Percentiles rank a stretch among this genome's conserved stretches.
These are phyloP conservation scores for Naumovozyma dairenensis DNA, from an alignment of 805 yeast genomes.

Conservation along the genomic window DNA sequence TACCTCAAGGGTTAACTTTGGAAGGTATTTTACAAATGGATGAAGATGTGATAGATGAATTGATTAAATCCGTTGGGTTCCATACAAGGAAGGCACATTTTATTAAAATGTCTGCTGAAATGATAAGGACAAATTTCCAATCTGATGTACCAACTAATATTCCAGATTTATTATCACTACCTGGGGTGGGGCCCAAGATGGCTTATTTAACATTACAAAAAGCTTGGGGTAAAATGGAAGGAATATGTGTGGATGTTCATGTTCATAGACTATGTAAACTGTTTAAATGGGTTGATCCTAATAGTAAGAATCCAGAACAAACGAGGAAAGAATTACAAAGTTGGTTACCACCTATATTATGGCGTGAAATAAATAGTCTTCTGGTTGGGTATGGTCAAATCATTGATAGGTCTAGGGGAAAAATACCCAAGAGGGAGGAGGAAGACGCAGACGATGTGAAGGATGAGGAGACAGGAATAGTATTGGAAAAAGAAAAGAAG, in stretches of 20 bases:
- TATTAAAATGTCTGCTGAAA: constrained; percentile 50
- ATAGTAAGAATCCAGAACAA: constrained; percentile 57
- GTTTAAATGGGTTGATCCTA: constrained; percentile 65
- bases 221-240: constrained; percentile 68
- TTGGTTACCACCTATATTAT: constrained; percentile 64
- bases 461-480: too few relatives aligned
- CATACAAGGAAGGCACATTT: constrained; percentile 70
- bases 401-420: constrained; percentile 63
- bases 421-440: too few relatives aligned
- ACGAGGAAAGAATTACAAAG: constrained; percentile 58
- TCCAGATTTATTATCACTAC: constrained; percentile 55
- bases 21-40: constrained; percentile 42
- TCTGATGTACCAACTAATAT: constrained; percentile 69
- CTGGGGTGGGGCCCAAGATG: constrained; percentile 97
- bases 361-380: constrained; percentile 80
- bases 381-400: constrained; percentile 93
- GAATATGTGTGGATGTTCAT: constrained; percentile 94
- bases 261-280: constrained; percentile 68
- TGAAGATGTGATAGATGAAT: constrained; percentile 48
- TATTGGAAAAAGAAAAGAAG: not conserved
- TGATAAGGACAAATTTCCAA: constrained; percentile 39
- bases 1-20: constrained; percentile 43
- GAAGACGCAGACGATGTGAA: constrained; percentile 44
- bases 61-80: constrained; percentile 79
- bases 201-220: constrained; percentile 70